A percentile compares a stretch with the other conserved stretches of the same genome.
phyloP scores from a whole-genome alignment of 371 early-diverging fungal species.

The Chytridium lagenaria region DNA sequence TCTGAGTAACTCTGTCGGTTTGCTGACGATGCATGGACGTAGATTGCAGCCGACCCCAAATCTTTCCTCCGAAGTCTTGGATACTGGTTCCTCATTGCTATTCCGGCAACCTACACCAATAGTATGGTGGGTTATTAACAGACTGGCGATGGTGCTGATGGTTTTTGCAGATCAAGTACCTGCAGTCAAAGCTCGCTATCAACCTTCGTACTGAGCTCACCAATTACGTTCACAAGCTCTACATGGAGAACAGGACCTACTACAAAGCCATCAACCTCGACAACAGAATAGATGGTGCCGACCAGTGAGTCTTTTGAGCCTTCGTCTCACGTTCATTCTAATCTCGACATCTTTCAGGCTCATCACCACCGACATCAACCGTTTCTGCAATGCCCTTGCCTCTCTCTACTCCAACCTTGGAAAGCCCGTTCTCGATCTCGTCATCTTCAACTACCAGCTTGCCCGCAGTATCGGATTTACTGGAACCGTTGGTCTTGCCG shows the following conservation, averaged over 20 bases:
- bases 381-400: slow-evolving; percentile 56
- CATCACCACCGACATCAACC: slow-evolving; percentile 60
- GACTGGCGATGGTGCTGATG: too few relatives aligned
- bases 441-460: slow-evolving; percentile 63
- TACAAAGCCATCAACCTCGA: slow-evolving; percentile 62
- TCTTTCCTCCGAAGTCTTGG: slow-evolving; percentile 81
- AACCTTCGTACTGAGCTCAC: slow-evolving; percentile 53
- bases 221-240: slow-evolving; percentile 57
- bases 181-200: slow-evolving; percentile 55
- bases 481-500: slow-evolving; percentile 48
- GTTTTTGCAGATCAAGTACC: slow-evolving; percentile 42
- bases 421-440: slow-evolving; percentile 61
- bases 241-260: slow-evolving; percentile 78
- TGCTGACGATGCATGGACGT: not conserved
- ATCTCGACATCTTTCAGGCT: slow-evolving; percentile 29
- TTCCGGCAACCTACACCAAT: slow-evolving; percentile 96
- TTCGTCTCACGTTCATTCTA: not conserved
- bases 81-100: slow-evolving; percentile 91
- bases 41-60: slow-evolving; percentile 73
- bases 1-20: not conserved
- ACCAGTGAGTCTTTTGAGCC: slow-evolving; percentile 44
- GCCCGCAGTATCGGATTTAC: slow-evolving; percentile 52
- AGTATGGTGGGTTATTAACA: slow-evolving; percentile 66
- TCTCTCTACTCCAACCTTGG: slow-evolving; percentile 61
- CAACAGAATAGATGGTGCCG: slow-evolving; percentile 57